These are phyloP conservation scores for Aspergillus caelatus DNA, from an alignment of 2,329 filamentous ascomycete genomes.

Conservation along the genomic window DNA sequence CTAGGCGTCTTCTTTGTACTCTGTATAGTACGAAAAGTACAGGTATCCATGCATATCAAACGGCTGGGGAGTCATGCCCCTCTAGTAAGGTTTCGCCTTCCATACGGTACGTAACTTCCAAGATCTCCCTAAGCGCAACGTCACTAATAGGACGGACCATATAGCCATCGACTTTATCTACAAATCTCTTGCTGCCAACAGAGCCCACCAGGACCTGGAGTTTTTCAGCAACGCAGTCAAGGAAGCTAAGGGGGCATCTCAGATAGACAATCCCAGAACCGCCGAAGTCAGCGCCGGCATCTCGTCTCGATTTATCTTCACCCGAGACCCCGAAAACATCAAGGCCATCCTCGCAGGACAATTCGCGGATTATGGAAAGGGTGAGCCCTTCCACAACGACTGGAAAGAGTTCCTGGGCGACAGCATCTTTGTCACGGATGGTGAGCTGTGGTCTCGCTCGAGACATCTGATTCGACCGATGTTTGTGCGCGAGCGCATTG, in stretches of 20 bases:
- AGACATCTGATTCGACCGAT: constrained; percentile 85
- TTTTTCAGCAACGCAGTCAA: constrained; percentile 62
- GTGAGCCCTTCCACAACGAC: constrained; percentile 68
- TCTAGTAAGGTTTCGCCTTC: constrained; percentile 35
- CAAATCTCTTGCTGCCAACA: constrained; percentile 56
- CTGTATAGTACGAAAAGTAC: constrained; percentile 32
- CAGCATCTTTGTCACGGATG: constrained; percentile 81
- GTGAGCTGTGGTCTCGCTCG: constrained; percentile 75
- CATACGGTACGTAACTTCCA: constrained; percentile 34
- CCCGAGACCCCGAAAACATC: constrained; percentile 84
- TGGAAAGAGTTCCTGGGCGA: constrained; percentile 84
- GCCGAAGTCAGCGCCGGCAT: constrained; percentile 34
- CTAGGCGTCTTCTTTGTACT: constrained; percentile 44
- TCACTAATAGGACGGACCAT: constrained; percentile 13
- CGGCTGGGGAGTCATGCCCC: constrained; percentile 41
- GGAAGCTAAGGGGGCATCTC: constrained; percentile 33
- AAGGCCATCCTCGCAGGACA: constrained; percentile 88
- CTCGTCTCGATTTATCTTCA: constrained; percentile 66
- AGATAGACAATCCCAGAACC: constrained; percentile 25
- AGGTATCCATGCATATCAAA: constrained; percentile 32
- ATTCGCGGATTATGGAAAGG: constrained; percentile 85
- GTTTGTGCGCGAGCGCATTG: constrained; percentile 82
- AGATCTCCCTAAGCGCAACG: not conserved
- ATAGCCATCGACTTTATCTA: constrained; percentile 68
- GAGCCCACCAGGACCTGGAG: constrained; percentile 60